Evolutionary conservation across 1,284 basidiomycete species (phyloP).

Genomic region (Boletus holoroseus): DNA sequence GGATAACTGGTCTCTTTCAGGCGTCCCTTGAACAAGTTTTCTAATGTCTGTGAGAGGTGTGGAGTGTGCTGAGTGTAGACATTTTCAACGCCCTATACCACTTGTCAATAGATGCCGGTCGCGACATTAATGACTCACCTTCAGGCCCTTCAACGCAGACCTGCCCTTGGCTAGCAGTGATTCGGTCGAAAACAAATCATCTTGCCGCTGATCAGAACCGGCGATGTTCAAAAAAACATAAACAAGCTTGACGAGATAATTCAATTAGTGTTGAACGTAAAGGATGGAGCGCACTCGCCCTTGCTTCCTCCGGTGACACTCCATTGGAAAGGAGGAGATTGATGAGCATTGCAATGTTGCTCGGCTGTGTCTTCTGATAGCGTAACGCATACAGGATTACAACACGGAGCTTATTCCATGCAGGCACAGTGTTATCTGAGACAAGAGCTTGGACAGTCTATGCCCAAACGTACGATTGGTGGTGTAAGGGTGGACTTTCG

Average conservation of each 20-base stretch:
- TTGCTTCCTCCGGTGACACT: slow-evolving; percentile 78
- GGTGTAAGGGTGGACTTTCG: neutral
- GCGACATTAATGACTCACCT: slow-evolving; percentile 44
- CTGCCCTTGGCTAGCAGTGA: slow-evolving; percentile 93
- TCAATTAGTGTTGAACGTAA: slow-evolving; percentile 1
- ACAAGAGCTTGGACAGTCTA: slow-evolving; percentile 79
- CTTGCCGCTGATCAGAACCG: slow-evolving; percentile 93
- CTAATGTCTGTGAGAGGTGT: slow-evolving; percentile 88
- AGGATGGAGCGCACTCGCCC: slow-evolving; percentile 44
- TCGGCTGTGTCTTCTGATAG: slow-evolving; percentile 88
- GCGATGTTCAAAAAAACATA: slow-evolving; percentile 92
- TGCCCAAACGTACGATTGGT: slow-evolving; percentile 4
- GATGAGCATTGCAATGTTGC: slow-evolving; percentile 80
- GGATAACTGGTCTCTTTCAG: slow-evolving; percentile 88
- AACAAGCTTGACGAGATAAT: slow-evolving; percentile 59
- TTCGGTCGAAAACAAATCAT: slow-evolving; percentile 96
- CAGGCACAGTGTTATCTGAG: slow-evolving; percentile 59
- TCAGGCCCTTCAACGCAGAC: slow-evolving; percentile 91
- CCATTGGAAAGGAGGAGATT: slow-evolving; percentile 80
- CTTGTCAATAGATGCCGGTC: neutral
- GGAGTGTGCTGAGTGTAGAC: slow-evolving; percentile 98
- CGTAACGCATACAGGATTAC: slow-evolving; percentile 94
- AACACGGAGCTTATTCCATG: slow-evolving; percentile 83
- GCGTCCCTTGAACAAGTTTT: slow-evolving; percentile 82
- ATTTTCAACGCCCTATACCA: slow-evolving; percentile 87